A percentile compares a stretch with the other conserved stretches of the same genome.
phyloP scores from a whole-genome alignment of 2,329 filamentous ascomycete species.

The Nothophaeocryptopus gaeumannii region DNA sequence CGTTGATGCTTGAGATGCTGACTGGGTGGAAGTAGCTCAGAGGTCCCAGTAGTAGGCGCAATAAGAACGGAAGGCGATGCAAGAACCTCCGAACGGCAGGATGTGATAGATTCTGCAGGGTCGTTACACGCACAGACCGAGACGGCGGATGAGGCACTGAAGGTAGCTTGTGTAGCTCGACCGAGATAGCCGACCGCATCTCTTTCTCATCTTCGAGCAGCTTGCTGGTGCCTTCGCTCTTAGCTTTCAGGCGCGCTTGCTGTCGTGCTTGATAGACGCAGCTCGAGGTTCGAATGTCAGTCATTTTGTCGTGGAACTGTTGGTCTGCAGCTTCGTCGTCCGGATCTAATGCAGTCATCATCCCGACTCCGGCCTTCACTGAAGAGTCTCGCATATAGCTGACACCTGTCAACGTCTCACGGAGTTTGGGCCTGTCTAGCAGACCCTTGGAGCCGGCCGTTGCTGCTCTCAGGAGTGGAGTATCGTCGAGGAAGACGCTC shows the following conservation, averaged over 20 bases:
- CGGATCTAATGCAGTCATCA: conserved; percentile 44
- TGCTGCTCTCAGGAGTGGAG: conserved; percentile 47
- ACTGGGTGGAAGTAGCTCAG: conserved; percentile 55
- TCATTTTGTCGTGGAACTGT: conserved; percentile 44
- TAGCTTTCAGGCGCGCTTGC: conserved; percentile 29
- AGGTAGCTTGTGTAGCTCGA: conserved; percentile 47
- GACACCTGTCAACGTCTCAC: conserved; percentile 41
- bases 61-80: conserved; percentile 51
- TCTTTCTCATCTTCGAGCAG: conserved; percentile 43
- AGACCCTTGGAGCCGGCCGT: conserved; percentile 29
- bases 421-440: conserved; percentile 22
- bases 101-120: conserved; percentile 44
- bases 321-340: conserved; percentile 45
- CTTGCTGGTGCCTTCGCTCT: conserved; percentile 30
- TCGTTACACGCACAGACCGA: conserved; percentile 50
- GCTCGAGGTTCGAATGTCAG: conserved; percentile 41
- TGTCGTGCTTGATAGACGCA: conserved; percentile 38
- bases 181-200: conserved; percentile 51
- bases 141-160: conserved; percentile 52
- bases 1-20: conserved; percentile 49
- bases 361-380: conserved; percentile 38
- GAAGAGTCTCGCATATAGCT: conserved; percentile 38
- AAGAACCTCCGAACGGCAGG: conserved; percentile 44
- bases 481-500: conserved; percentile 44
- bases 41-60: conserved; percentile 48